These are phyloP conservation scores for Pythium aristosporum DNA, from an alignment of 352 stramenopile genomes.

Conservation along the genomic window DNA sequence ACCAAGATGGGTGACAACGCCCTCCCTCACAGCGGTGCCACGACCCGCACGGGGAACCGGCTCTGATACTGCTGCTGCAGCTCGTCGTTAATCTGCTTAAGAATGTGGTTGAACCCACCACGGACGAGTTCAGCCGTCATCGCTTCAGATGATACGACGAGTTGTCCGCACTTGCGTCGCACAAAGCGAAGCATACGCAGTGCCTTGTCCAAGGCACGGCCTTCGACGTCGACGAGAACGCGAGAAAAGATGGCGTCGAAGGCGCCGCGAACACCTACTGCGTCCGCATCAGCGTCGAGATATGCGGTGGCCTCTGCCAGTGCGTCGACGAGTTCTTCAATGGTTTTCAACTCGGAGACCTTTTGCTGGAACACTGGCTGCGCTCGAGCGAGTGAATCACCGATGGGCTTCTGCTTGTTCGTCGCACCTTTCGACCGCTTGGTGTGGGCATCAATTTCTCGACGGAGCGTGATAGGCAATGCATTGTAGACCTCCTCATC, in stretches of 20 bases:
- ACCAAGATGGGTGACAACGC: background rate
- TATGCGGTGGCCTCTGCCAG: constrained; percentile 22
- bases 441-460: constrained; percentile 65
- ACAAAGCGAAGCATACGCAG: constrained; percentile 73
- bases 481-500: constrained; percentile 75
- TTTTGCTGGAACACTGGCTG: constrained; percentile 1
- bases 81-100: constrained; percentile 61
- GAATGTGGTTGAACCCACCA: constrained; percentile 57
- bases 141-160: background rate
- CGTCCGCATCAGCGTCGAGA: constrained; percentile 1
- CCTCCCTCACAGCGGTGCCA: constrained; percentile 43
- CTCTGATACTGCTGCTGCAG: constrained; percentile 48
- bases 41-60: constrained; percentile 35
- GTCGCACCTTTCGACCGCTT: constrained; percentile 40
- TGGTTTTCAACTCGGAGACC: constrained; percentile 32
- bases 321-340: constrained; percentile 50
- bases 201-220: constrained; percentile 46
- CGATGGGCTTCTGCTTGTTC: background rate
- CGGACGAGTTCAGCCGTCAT: constrained; percentile 1
- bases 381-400: background rate
- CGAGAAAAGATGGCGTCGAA: constrained; percentile 80
- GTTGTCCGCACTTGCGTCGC: constrained; percentile 51
- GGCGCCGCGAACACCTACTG: constrained; percentile 1
- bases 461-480: constrained; percentile 60
- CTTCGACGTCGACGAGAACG: constrained; percentile 72